Conservation (phyloP, 352 stramenopile genomes). For the Pythium sukuiense region DNA sequence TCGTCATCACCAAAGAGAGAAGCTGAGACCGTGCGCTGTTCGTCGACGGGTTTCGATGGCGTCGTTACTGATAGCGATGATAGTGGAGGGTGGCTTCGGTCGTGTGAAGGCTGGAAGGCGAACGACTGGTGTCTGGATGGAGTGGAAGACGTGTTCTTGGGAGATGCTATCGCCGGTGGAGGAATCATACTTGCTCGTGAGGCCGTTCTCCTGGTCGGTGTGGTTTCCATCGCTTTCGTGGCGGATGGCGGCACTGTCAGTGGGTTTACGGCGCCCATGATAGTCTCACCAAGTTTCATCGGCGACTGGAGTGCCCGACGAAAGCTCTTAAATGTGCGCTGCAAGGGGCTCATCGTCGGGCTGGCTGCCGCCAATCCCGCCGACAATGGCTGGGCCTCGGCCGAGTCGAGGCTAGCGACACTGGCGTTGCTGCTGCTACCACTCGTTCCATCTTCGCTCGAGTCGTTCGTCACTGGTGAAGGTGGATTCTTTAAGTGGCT, state of each 20-base stretch:
- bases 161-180: constrained; percentile 15
- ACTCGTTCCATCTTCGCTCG: constrained; percentile 44
- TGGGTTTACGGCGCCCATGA: background rate
- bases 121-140: constrained; percentile 5
- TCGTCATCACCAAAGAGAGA: constrained; percentile 28
- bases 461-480: constrained; percentile 39
- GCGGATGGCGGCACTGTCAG: constrained; percentile 7
- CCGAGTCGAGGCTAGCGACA: constrained; percentile 14
- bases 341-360: constrained; percentile 29
- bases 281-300: constrained; percentile 15
- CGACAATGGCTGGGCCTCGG: background rate
- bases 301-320: constrained; percentile 32
- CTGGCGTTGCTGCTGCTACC: constrained; percentile 25
- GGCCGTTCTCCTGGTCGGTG: constrained; percentile 1
- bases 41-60: background rate
- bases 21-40: background rate
- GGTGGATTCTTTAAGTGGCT: constrained; percentile 39
- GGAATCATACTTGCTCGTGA: constrained; percentile 22
- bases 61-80: background rate
- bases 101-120: background rate
- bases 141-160: background rate
- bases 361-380: background rate
- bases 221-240: constrained; percentile 8
- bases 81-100: background rate
- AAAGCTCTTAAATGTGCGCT: constrained; percentile 67